These are phyloP conservation scores for Suillus decipiens DNA, from an alignment of 768 basidiomycete genomes.

Conservation along the genomic window DNA sequence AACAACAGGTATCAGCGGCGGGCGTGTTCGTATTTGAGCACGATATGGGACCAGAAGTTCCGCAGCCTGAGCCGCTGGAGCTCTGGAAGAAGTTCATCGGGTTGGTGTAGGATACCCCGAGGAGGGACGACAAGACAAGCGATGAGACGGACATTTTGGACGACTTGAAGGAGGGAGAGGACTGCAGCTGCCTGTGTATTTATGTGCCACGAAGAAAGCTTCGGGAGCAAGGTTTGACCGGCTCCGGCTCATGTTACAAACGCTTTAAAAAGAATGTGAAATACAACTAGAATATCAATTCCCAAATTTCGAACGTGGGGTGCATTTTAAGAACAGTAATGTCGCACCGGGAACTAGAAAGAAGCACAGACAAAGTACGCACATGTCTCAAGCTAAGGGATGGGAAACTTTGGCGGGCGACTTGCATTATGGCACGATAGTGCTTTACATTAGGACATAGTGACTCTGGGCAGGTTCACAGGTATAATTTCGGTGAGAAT, in stretches of 20 bases:
- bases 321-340: neutral
- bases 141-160: constrained; percentile 4
- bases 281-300: neutral
- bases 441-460: neutral
- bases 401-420: neutral
- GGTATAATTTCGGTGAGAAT: neutral
- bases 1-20: constrained; percentile 59
- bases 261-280: neutral
- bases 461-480: neutral
- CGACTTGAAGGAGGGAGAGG: neutral
- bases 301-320: neutral
- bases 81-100: constrained; percentile 32
- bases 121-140: constrained; percentile 24
- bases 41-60: constrained; percentile 48
- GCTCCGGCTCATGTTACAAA: too few relatives aligned
- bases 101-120: constrained; percentile 25
- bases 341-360: neutral
- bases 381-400: neutral
- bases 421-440: neutral
- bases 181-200: neutral
- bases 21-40: constrained; percentile 48
- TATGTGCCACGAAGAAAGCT: neutral
- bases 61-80: constrained; percentile 51
- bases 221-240: neutral
- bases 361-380: neutral